These are phyloP conservation scores for Ceratocystiopsis brevicomis DNA, from an alignment of 2,329 filamentous ascomycete genomes.

Conservation along the genomic window DNA sequence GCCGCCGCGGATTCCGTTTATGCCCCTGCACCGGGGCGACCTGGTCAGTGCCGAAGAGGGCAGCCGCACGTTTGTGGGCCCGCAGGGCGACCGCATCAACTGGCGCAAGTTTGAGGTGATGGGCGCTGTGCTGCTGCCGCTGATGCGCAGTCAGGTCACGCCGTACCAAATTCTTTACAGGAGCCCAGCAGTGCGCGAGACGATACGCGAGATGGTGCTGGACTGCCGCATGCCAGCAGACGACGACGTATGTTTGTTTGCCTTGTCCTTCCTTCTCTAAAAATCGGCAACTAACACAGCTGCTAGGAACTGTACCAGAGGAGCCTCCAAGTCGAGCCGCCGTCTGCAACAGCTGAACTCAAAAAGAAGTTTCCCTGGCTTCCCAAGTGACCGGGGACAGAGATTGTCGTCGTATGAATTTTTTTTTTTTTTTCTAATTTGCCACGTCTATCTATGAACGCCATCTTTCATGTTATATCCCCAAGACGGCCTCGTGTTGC, in stretches of 20 bases:
- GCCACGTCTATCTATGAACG: too few species aligned
- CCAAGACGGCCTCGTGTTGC: too few species aligned
- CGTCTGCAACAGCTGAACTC: conserved; percentile 25
- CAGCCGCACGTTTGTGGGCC: conserved; percentile 71
- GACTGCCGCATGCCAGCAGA: conserved; percentile 68
- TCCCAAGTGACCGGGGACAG: conserved; percentile 21
- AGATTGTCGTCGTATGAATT: not conserved
- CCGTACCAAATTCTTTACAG: conserved; percentile 56
- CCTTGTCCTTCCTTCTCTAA: too few species aligned
- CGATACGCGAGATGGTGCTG: conserved; percentile 47
- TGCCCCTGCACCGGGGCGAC: conserved; percentile 76
- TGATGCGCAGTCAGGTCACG: conserved; percentile 79
- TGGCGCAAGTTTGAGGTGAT: conserved; percentile 98
- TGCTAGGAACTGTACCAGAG: conserved; percentile 40
- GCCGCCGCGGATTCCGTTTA: conserved; percentile 75
- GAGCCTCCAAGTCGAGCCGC: conserved; percentile 38
- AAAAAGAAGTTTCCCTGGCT: conserved; percentile 54
- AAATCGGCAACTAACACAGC: too few species aligned
- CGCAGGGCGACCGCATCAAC: conserved; percentile 59
- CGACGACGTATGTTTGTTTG: conserved; percentile 35
- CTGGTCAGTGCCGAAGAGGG: conserved; percentile 84
- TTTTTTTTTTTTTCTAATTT: not conserved
- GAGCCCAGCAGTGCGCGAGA: conserved; percentile 45
- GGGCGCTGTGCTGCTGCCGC: conserved; percentile 72
- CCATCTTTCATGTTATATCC: too few species aligned